Conservation (phyloP, 2,329 filamentous ascomycete genomes). For the Fusarium secorum region DNA sequence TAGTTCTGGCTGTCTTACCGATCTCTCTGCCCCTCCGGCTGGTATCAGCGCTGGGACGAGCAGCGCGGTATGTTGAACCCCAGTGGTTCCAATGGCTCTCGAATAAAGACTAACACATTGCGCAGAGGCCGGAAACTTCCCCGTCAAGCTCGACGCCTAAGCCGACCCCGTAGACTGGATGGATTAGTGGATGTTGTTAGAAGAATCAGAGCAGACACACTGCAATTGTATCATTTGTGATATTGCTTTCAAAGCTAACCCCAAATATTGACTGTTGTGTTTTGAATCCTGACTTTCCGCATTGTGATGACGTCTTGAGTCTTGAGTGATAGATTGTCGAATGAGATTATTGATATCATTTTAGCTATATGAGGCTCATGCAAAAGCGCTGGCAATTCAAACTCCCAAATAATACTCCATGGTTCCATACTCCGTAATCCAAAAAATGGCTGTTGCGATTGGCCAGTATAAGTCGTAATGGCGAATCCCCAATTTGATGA, state of each 20-base stretch:
- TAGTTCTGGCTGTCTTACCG: slow-evolving; percentile 97
- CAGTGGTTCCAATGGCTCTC: not conserved
- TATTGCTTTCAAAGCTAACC: slow-evolving; percentile 41
- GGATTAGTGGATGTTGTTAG: slow-evolving; percentile 42
- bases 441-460: slow-evolving; percentile 34
- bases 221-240: slow-evolving; percentile 51
- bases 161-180: slow-evolving; percentile 28
- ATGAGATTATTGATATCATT: slow-evolving; percentile 31
- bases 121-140: slow-evolving; percentile 73
- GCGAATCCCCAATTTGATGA: not conserved
- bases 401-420: slow-evolving; percentile 20
- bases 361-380: slow-evolving; percentile 20
- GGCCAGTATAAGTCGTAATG: slow-evolving; percentile 6
- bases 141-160: slow-evolving; percentile 69
- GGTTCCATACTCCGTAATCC: slow-evolving; percentile 39
- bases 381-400: slow-evolving; percentile 28
- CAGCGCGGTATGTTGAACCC: slow-evolving; percentile 78
- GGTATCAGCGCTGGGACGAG: slow-evolving; percentile 95
- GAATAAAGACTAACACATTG: slow-evolving; percentile 41
- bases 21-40: slow-evolving; percentile 95
- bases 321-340: slow-evolving; percentile 14
- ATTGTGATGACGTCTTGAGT: slow-evolving; percentile 19
- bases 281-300: slow-evolving; percentile 13
- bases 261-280: slow-evolving; percentile 36
- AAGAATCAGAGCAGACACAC: slow-evolving; percentile 45